These are phyloP conservation scores for Brachypodium distachyon DNA, from an alignment of 202 grass and related monocot species.

Conservation along the genomic window DNA sequence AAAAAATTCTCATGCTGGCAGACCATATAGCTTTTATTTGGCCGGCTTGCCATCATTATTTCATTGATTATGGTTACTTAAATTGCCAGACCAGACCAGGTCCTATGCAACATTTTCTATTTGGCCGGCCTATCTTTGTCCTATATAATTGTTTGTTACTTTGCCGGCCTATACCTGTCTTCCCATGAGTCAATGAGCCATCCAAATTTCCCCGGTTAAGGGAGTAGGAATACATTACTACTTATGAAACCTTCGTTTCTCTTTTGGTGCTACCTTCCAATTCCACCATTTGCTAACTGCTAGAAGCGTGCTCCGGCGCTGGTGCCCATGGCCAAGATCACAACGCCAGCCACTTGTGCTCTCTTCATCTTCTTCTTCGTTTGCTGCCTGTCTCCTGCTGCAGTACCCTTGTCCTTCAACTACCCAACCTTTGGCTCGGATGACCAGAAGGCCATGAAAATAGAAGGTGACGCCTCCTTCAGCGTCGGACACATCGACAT, in stretches of 20 bases:
- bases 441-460: not conserved
- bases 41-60: not conserved
- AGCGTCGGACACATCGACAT: not conserved
- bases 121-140: constrained; percentile 1
- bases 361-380: not conserved
- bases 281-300: not conserved
- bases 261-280: not conserved
- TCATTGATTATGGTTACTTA: not conserved
- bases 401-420: constrained; percentile 14
- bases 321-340: not conserved
- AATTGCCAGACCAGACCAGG: not conserved
- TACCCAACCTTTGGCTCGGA: constrained; percentile 1
- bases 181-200: not conserved
- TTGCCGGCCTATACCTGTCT: not conserved
- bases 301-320: not conserved
- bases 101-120: not conserved
- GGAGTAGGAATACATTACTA: not conserved
- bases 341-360: not conserved
- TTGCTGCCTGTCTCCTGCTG: not conserved
- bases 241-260: not conserved
- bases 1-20: not conserved
- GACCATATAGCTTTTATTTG: not conserved
- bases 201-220: not conserved
- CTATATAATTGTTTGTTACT: not conserved
- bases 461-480: not conserved